These are phyloP conservation scores for Achaetomiella virescens DNA, from an alignment of 495 filamentous ascomycete genomes.

Conservation along the genomic window DNA sequence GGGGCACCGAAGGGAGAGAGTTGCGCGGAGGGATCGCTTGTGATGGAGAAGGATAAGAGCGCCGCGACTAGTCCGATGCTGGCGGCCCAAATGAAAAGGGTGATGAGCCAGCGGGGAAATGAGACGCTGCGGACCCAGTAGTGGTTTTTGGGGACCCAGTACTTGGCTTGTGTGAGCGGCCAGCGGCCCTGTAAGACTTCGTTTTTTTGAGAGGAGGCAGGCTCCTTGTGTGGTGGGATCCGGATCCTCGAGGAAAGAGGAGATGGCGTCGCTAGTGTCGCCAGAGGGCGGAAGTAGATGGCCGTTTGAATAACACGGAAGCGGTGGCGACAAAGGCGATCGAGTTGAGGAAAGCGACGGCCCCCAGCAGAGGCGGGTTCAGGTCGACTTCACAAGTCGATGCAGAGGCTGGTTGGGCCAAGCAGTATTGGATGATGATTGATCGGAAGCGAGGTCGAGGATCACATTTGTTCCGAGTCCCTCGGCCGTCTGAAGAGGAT, in stretches of 20 bases:
- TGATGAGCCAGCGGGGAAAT: conserved; percentile 30
- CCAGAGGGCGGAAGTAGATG: conserved; percentile 33
- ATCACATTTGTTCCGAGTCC: neutral
- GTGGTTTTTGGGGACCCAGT: conserved; percentile 35
- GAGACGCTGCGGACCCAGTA: conserved; percentile 39
- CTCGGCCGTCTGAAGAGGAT: conserved; percentile 26
- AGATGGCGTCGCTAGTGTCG: conserved; percentile 42
- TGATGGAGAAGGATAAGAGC: conserved; percentile 24
- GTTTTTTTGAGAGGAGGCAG: conserved; percentile 36
- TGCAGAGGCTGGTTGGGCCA: conserved; percentile 21
- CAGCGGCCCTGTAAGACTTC: conserved; percentile 37
- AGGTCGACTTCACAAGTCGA: conserved; percentile 35
- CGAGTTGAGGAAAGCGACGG: conserved; percentile 36
- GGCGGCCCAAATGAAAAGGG: conserved; percentile 24
- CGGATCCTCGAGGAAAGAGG: conserved; percentile 39
- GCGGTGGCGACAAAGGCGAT: conserved; percentile 31
- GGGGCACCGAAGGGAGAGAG: conserved; percentile 31
- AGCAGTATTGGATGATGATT: conserved; percentile 28
- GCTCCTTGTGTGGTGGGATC: conserved; percentile 31
- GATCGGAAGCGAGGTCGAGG: conserved; percentile 13
- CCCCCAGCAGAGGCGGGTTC: conserved; percentile 36
- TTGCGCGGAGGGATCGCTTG: conserved; percentile 10
- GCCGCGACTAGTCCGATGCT: conserved; percentile 27
- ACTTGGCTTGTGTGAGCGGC: conserved; percentile 29
- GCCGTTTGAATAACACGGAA: conserved; percentile 29